Conservation (phyloP, 495 filamentous ascomycete genomes). For the Cercophora scortea region DNA sequence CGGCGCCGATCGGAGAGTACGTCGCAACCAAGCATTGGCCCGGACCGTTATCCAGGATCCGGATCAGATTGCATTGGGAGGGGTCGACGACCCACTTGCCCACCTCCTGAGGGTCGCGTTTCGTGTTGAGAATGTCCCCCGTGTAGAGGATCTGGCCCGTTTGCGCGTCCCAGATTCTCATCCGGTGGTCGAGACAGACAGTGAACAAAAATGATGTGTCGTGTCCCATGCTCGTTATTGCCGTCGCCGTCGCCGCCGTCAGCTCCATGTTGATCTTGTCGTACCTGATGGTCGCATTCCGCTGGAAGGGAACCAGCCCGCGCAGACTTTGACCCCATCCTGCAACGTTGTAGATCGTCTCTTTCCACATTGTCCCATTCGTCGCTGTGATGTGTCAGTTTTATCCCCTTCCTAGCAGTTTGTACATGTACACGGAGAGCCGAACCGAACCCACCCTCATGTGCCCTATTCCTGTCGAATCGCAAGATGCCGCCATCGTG, state of each 20-base stretch:
- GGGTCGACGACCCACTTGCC: constrained; percentile 71
- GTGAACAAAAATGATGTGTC: constrained; percentile 61
- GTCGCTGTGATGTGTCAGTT: constrained; percentile 9
- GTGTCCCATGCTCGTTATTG: constrained; percentile 36
- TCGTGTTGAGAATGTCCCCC: constrained; percentile 57
- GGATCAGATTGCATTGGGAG: constrained; percentile 58
- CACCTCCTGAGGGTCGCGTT: constrained; percentile 46
- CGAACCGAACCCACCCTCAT: constrained; percentile 50
- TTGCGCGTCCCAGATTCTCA: constrained; percentile 78
- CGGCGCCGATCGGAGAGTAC: constrained; percentile 77
- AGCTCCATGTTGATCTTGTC: constrained; percentile 59
- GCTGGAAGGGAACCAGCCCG: constrained; percentile 62
- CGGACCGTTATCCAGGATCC: constrained; percentile 56
- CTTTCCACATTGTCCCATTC: constrained; percentile 59
- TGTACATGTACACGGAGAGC: neutral
- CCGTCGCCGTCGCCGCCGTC: constrained; percentile 54
- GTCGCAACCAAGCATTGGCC: constrained; percentile 70
- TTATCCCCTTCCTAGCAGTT: neutral
- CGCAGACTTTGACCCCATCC: constrained; percentile 69
- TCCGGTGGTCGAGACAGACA: constrained; percentile 74
- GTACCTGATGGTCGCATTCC: constrained; percentile 56
- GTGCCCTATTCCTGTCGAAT: constrained; percentile 56
- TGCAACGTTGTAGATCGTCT: constrained; percentile 69
- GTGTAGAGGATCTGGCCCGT: constrained; percentile 64
- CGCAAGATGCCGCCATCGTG: constrained; percentile 75